Evolutionary conservation across 495 filamentous ascomycete genomes (phyloP).

Genomic region (Parachaetomium inaequale): DNA sequence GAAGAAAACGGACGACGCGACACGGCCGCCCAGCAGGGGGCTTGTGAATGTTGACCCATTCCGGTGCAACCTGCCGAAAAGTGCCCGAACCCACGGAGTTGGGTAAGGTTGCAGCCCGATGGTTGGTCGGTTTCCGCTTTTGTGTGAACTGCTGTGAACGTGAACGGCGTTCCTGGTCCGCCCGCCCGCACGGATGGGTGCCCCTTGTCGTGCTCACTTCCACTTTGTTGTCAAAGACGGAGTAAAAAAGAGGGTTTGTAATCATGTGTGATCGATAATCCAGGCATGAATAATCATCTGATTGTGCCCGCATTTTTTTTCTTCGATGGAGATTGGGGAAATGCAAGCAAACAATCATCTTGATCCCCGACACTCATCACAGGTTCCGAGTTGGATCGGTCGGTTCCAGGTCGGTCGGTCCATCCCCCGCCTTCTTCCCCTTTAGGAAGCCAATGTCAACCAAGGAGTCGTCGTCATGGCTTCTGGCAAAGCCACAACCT

Average conservation of each 20-base stretch:
- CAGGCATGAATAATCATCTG: not conserved
- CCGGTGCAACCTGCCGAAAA: conserved; percentile 11
- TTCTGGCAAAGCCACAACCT: conserved; percentile 10
- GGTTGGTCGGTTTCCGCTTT: not conserved
- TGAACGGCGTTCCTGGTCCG: not conserved
- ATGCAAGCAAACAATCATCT: not conserved
- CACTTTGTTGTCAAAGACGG: not conserved
- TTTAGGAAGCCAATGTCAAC: not conserved
- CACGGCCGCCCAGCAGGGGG: no score
- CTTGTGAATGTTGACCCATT: not conserved
- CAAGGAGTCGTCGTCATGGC: conserved; percentile 11
- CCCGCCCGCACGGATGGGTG: not conserved
- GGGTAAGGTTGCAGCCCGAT: not conserved
- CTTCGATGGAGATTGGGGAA: not conserved
- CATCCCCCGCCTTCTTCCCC: not conserved
- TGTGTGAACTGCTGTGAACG: not conserved
- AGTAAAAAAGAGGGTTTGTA: conserved; percentile 6
- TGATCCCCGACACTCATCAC: no score
- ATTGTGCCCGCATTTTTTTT: not conserved
- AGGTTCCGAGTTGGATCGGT: not conserved
- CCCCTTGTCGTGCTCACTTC: not conserved
- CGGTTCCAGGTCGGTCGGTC: not conserved
- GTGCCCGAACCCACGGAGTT: conserved; percentile 10
- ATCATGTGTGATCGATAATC: conserved; percentile 7
- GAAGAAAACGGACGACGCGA: not conserved